A percentile compares a stretch with the other conserved stretches of the same genome.
Conservation (phyloP, 345 rosid species). For the Gossypium longicalyx region DNA sequence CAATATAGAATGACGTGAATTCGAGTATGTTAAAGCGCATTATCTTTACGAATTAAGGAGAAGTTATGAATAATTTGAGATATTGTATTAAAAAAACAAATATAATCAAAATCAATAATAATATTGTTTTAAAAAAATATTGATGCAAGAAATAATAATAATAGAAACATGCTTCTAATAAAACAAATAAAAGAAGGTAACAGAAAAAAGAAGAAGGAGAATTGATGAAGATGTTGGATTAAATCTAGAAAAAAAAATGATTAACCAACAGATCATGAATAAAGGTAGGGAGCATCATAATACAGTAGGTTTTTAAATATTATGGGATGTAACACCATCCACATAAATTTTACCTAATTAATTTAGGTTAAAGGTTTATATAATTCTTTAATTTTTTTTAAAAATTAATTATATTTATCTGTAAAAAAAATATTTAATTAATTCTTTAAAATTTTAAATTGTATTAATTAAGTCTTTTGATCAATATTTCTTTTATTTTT, state of each 20-base stretch:
- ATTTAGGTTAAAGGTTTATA: background rate
- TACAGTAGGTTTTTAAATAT: background rate
- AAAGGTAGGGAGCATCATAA: background rate
- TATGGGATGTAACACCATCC: background rate
- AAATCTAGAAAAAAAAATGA: background rate
- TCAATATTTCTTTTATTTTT: too few relatives aligned
- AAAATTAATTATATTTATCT: too few relatives aligned
- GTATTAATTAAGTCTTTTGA: too few relatives aligned
- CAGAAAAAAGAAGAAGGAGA: background rate
- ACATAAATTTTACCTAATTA: background rate
- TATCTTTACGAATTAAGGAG: accelerated
- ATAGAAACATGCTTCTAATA: background rate
- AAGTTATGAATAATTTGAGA: accelerated
- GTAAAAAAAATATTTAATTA: too few relatives aligned
- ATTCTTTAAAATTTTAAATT: too few relatives aligned
- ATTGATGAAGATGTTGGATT: background rate
- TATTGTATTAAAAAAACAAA: too few relatives aligned
- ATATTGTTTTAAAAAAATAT: too few relatives aligned
- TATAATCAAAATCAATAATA: too few relatives aligned
- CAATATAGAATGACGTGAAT: accelerated
- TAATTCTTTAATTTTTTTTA: too few relatives aligned
- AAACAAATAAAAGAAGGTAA: background rate
- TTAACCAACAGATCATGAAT: background rate
- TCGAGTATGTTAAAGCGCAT: too few relatives aligned
- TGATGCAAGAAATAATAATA: background rate